Percentiles rank a stretch among this genome's conserved stretches.
Conservation (phyloP, 805 yeast genomes). For the Candida ipomoeae region DNA sequence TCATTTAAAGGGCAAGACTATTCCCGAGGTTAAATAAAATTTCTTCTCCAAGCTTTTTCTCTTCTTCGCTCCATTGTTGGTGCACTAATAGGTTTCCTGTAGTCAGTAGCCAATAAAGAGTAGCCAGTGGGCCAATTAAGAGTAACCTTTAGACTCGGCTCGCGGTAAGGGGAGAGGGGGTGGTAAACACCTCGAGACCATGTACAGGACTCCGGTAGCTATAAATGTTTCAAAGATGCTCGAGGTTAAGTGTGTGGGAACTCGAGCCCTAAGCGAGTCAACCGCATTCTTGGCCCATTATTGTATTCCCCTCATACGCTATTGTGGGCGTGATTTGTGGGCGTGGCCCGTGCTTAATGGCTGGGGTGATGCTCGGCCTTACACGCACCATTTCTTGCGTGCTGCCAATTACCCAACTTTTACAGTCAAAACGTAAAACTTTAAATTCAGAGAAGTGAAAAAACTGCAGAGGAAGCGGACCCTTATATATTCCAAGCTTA, state of each 20-base stretch:
- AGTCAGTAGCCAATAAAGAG: not conserved
- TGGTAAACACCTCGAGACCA: not conserved
- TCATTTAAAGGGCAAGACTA: too few species aligned
- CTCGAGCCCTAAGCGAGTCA: not conserved
- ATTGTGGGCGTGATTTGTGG: not conserved
- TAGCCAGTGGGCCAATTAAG: not conserved
- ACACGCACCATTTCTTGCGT: not conserved
- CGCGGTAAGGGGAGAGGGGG: not conserved
- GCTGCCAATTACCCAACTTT: not conserved
- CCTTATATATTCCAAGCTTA: too few species aligned
- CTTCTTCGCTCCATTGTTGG: not conserved
- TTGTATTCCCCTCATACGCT: not conserved
- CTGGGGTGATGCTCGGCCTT: conserved; percentile 1
- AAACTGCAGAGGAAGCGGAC: not conserved
- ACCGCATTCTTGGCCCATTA: too few species aligned
- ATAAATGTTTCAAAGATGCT: too few species aligned
- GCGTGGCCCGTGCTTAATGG: not conserved
- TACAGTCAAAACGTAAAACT: not conserved
- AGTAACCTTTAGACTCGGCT: not conserved
- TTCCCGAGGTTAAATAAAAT: not conserved
- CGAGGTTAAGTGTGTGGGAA: not conserved
- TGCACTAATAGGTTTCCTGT: not conserved
- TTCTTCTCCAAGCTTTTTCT: not conserved
- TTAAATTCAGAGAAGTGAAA: not conserved
- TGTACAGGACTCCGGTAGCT: not conserved